Evolutionary conservation across 2,329 filamentous ascomycete genomes (phyloP).

Genomic region (Arthroderma sp.): DNA sequence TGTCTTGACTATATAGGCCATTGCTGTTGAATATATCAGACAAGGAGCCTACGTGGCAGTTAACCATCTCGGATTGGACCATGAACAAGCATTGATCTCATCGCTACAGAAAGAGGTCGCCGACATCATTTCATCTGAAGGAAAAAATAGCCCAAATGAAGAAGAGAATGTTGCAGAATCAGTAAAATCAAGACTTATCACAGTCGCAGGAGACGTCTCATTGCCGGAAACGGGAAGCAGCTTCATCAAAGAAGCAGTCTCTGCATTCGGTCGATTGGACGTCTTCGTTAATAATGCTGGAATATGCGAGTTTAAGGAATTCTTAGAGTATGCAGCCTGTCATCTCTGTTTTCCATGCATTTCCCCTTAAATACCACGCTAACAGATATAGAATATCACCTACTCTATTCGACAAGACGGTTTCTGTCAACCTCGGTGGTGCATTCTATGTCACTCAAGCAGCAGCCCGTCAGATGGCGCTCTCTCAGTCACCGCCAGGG

Average conservation of each 20-base stretch:
- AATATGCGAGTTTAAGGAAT: slow-evolving; percentile 77
- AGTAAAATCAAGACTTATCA: slow-evolving; percentile 41
- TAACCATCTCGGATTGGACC: slow-evolving; percentile 55
- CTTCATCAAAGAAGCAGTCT: slow-evolving; percentile 56
- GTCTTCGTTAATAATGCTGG: slow-evolving; percentile 83
- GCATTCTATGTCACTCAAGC: slow-evolving; percentile 84
- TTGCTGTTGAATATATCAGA: slow-evolving; percentile 63
- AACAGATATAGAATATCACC: slow-evolving; percentile 45
- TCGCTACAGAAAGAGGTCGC: slow-evolving; percentile 36
- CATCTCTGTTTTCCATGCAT: neutral
- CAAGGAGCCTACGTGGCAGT: slow-evolving; percentile 70
- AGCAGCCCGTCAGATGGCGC: slow-evolving; percentile 70
- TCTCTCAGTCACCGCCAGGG: slow-evolving; percentile 55
- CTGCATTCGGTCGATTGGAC: slow-evolving; percentile 46
- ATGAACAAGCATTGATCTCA: slow-evolving; percentile 31
- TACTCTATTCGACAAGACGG: slow-evolving; percentile 57
- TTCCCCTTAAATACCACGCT: slow-evolving; percentile 6
- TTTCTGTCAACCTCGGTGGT: slow-evolving; percentile 71
- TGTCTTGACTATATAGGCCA: slow-evolving; percentile 40
- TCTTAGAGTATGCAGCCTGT: slow-evolving; percentile 48
- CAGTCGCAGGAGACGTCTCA: slow-evolving; percentile 65
- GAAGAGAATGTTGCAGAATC: neutral
- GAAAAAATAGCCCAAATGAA: neutral
- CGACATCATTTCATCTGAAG: slow-evolving; percentile 7
- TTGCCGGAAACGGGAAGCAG: slow-evolving; percentile 57